A percentile compares a stretch with the other conserved stretches of the same genome.
Conservation (phyloP, 2,329 filamentous ascomycete genomes). For the Pseudopyrenochaeta lycopersici region DNA sequence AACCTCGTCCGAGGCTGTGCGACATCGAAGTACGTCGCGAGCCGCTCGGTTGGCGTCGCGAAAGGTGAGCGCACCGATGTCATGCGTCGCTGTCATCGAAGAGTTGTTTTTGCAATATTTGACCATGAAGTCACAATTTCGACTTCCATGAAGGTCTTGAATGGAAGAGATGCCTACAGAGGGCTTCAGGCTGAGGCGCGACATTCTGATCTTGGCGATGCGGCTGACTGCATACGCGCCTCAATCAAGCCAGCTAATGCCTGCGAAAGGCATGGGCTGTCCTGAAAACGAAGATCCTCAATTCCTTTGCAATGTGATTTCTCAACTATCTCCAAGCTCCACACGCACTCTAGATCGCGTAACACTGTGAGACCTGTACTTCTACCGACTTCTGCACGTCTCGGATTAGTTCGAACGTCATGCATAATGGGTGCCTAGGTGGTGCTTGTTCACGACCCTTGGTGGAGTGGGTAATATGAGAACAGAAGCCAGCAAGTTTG, state of each 20-base stretch:
- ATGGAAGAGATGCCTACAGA: neutral
- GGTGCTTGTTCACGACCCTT: too few species aligned
- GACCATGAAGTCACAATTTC: neutral
- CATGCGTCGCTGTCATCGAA: constrained; percentile 2
- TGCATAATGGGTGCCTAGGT: too few species aligned
- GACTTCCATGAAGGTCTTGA: neutral
- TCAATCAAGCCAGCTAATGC: neutral
- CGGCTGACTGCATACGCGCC: neutral
- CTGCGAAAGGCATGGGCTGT: too few species aligned
- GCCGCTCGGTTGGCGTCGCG: constrained; percentile 8
- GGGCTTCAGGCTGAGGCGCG: neutral
- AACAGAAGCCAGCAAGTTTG: too few species aligned
- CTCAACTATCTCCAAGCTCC: too few species aligned
- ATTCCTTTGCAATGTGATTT: too few species aligned
- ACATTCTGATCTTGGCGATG: neutral
- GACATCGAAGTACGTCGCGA: constrained; percentile 8
- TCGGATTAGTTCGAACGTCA: too few species aligned
- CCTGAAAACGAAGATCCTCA: too few species aligned
- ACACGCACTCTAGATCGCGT: too few species aligned
- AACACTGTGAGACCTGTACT: too few species aligned
- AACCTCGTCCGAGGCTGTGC: constrained; percentile 11
- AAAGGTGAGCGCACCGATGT: constrained; percentile 1
- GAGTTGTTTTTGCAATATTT: neutral
- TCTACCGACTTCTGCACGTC: too few species aligned
- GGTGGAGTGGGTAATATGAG: too few species aligned